These are phyloP conservation scores for Mycocentrospora acerina DNA, from an alignment of 2,329 filamentous ascomycete genomes.

Conservation along the genomic window DNA sequence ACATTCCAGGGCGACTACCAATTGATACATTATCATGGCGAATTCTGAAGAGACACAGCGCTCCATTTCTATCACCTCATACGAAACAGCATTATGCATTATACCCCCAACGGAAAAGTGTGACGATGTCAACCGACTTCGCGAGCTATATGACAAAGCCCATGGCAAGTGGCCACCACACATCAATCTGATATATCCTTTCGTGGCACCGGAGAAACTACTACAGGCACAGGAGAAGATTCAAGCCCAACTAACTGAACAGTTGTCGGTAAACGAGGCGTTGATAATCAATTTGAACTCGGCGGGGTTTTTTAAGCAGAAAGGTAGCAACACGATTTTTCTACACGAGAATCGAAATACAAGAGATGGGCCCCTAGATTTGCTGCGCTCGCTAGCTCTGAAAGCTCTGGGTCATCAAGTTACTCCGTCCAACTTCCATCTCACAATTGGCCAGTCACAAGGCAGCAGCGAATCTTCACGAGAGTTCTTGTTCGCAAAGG, in stretches of 20 bases:
- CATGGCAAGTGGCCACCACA: slow-evolving; percentile 66
- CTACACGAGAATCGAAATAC: slow-evolving; percentile 14
- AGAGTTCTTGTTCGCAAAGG: slow-evolving; percentile 56
- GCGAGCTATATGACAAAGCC: slow-evolving; percentile 64
- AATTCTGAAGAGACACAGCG: slow-evolving; percentile 1
- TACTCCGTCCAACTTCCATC: slow-evolving; percentile 47
- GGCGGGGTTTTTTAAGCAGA: slow-evolving; percentile 53
- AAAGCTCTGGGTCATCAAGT: slow-evolving; percentile 25
- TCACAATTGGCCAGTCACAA: slow-evolving; percentile 63
- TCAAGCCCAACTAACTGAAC: slow-evolving; percentile 33
- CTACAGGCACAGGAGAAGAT: slow-evolving; percentile 47
- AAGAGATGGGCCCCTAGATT: slow-evolving; percentile 9
- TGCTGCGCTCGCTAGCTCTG: slow-evolving; percentile 21
- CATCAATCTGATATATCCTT: slow-evolving; percentile 67
- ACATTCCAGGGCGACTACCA: not conserved
- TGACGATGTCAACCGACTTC: slow-evolving; percentile 55
- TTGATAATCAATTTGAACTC: slow-evolving; percentile 37
- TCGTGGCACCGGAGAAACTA: slow-evolving; percentile 55
- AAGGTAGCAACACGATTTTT: slow-evolving; percentile 50
- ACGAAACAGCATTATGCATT: slow-evolving; percentile 63
- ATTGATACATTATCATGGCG: slow-evolving; percentile 19
- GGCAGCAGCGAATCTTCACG: slow-evolving; percentile 50
- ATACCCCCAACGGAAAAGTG: slow-evolving; percentile 56
- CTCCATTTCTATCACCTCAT: slow-evolving; percentile 41
- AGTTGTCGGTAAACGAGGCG: slow-evolving; percentile 1